Evolutionary conservation across 129 eudicot genomes (phyloP), one percentile per base, ranked within the genome.

Genomic region (Glebionis coronaria): DNA sequence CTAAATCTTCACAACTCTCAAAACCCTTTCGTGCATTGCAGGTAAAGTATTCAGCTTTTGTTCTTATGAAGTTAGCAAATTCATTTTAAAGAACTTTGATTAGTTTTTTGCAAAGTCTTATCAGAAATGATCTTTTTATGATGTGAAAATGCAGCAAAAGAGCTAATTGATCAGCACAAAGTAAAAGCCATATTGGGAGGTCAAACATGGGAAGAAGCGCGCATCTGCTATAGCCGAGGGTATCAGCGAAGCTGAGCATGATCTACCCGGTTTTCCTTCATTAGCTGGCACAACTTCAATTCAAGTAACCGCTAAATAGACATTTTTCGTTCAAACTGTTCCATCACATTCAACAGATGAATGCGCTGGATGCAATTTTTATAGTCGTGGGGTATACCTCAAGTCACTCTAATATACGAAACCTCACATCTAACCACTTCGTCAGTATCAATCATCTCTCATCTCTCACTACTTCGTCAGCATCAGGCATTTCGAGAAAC

Each of bases 141-240:
- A 50, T 49, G 68, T 49, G 53, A 40, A 57, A 65, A 52, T 77
- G 76, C 85, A 84, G 89, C 81, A 0, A 80, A 68, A 77, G 35
- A 74, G 9, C 77, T 84, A 16, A 80, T 63, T 12, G 76, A 80
- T 15, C 60, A 67, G 44, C 59, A 63, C 14, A 44, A 74, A 35
- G 90, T 83, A 69, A 67, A 64, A 70, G 82, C 70, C 14, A 71
- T 87, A 12, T 44, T 87, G 4, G 95, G 90, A 71, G 83, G 74
- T 28, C 71, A 62, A 31, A 73, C 85, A 78, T 87, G 84, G 74
- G 70, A 72, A 61, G 89, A 87, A 65, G 79, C n/a, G n/a, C n/a
- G n/a, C 86, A 47, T 77, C 80, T 4, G 63, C 55, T 12, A 63
- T 63, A 44, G 54, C 68, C 2, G 68, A 63, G 53, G 68, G 45